Base-by-base conservation (phyloP, 2,329 filamentous ascomycete species). In the Podosphaera fusca region DNA sequence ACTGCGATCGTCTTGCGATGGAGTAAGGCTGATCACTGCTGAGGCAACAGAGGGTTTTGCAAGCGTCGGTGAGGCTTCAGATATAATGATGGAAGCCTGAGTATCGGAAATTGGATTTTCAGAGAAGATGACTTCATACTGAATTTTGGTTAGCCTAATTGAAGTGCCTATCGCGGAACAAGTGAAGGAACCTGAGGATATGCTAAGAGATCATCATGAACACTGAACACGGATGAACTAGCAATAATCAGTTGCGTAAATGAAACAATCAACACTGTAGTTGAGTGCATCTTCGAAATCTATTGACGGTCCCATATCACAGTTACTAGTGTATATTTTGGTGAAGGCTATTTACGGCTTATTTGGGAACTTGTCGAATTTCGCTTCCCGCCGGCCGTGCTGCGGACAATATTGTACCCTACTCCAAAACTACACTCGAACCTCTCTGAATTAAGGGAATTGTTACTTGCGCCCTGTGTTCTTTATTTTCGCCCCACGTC, bases 121-220 rank as follows among this genome's bases (percentile, higher is more conserved):
- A 3, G 78, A 75, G 66, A 82, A 82, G 47, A 75, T 66, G 50
- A 87, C 72, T 66, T 82, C 76, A 66, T 80, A 86, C 78, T 86
- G 53, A 45, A 40, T 9, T n/a, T 35, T 10, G 10, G 36, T 55
- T 60, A 58, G 66, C 60, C 64, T 62, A 47, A 58, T 14, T 21
- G 47, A 53, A 55, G 14, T 9, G 21, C 54, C 38, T 42, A 55
- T 54, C 35, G 33, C 5, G 3, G 14, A 34, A 12, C 12, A 34
- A 31, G 21, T 29, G 36, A n/a, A 52, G 68, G 59, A 72, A 84
- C 81, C 71, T 84, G 81, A 21, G 83, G 83, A 67, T 78, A 85
- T 14, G 82, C 83, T 56, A 86, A 73, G 34, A 87, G 67, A 66
- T 87, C 83, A 68, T 86, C 82, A 62, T 84, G 76, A 14, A 86